Base-by-base conservation (phyloP, 139 green algal species). In the Chlorella ohadii region DNA sequence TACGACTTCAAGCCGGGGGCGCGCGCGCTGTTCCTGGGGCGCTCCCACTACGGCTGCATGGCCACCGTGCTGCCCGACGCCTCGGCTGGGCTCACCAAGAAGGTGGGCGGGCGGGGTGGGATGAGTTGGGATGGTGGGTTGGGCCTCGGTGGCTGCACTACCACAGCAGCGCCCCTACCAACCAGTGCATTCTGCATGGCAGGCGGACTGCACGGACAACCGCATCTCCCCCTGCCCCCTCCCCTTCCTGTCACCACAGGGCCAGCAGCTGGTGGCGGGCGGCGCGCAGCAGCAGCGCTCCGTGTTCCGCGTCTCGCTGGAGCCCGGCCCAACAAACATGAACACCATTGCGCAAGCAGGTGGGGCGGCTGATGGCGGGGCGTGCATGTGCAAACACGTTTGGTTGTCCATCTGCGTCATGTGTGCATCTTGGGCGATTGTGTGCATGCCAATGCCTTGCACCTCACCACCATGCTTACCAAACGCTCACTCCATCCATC, bases 41-140 rank as follows among this genome's bases (percentile, higher is more conserved):
- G 89, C 75, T 85, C 88, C 78, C 84, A 97, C 90, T 98, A 94
- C 82, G 96, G 96, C 63, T 94, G 88, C 81, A 51, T 95, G 63
- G 94, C 88, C 34, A 96, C 87, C 0, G 86, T 98, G 17, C 81
- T 96, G 76, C 85, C 87, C 12, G 75, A 91, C 67, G 87, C 88
- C 0, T 88, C 84, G 27, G 33, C 81, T 28, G 88, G 91, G 70
- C 78, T 87, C 79, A 78, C 39, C 25, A 72, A 34, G 31, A 92
- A 84, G 89, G 89, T 88, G 78, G n/a, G 78, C 22, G 59, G 16
- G 33, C 1, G 28, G n/a, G n/a, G n/a, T n/a, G n/a, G n/a, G n/a
- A n/a, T n/a, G n/a, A n/a, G n/a, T n/a, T n/a, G n/a, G n/a, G n/a
- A 38, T 55, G 56, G 27, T 33, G 59, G 66, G 9, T 61, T 17